Evolutionary conservation across 805 yeast species (phyloP).

Genomic region (Naumovozyma castellii): DNA sequence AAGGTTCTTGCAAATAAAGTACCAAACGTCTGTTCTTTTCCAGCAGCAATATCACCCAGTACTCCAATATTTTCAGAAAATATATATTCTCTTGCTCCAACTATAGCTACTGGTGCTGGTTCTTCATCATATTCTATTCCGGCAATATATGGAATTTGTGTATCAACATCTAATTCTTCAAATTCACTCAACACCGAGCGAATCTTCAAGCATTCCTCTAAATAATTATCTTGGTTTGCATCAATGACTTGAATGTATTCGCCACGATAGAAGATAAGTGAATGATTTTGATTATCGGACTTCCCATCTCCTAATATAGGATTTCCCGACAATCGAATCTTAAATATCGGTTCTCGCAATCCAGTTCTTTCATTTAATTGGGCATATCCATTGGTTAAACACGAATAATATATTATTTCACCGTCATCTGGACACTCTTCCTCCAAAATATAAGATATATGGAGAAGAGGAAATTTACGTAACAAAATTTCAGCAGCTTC

Average conservation of each 20-base stretch:
- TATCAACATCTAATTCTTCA: constrained; percentile 59
- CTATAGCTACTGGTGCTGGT: constrained; percentile 86
- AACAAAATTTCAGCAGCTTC: constrained; percentile 60
- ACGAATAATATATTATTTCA: constrained; percentile 44
- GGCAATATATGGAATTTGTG: constrained; percentile 49
- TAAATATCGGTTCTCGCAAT: constrained; percentile 49
- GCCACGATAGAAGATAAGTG: constrained; percentile 80
- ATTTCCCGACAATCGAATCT: constrained; percentile 78
- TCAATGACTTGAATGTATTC: constrained; percentile 92
- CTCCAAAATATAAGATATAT: constrained; percentile 46
- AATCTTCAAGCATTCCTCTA: constrained; percentile 89
- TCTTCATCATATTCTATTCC: constrained; percentile 38
- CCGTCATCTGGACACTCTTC: constrained; percentile 26
- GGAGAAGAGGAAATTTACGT: constrained; percentile 61
- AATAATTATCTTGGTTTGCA: constrained; percentile 91
- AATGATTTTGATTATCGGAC: constrained; percentile 88
- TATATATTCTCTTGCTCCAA: constrained; percentile 92
- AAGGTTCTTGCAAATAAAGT: constrained; percentile 88
- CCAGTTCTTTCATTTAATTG: constrained; percentile 46
- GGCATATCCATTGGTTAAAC: constrained; percentile 55
- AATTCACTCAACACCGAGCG: constrained; percentile 83
- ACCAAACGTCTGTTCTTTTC: constrained; percentile 95
- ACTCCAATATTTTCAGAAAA: constrained; percentile 90
- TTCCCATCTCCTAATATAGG: constrained; percentile 96
- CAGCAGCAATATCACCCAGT: constrained; percentile 93